Evolutionary conservation across 2,329 filamentous ascomycete species (phyloP), one percentile per base, ranked within the genome.

Genomic region (Paecilomyces sp.): DNA sequence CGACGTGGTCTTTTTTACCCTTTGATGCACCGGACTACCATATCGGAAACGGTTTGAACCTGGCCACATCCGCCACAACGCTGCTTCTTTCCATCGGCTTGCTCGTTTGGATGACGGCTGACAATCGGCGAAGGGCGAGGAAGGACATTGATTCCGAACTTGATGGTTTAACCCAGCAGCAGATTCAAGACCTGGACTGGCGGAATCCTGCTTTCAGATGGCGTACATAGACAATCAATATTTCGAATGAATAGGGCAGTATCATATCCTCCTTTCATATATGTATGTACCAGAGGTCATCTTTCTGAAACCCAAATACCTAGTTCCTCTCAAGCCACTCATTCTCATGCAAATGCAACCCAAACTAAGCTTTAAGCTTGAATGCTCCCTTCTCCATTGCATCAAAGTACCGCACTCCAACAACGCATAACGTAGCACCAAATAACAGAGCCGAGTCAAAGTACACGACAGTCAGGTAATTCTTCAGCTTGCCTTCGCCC

Each of bases 1-100:
- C 83, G 1, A 87, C 85, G 0, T 89, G 86, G 86, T 81, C 79
- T 1, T 89, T 87, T 72, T 66, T 89, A 15, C 81, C 82, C 0
- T 83, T 75, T 64, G 88, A 90, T 67, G 83, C 66, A 0, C 88
- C 88, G 0, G 73, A 90, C 60, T 91, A 85, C 66, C 85, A 79
- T 61, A 89, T 90, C 59, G 88, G 88, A 1, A 90, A 90, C 67
- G 88, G 88, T 0, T 70, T 91, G 36, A 91, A 91, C 68, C 67
- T 90, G 52, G 88, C 83, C 0, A 85, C 84, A 0, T 79, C 79
- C n/a, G 79, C 77, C n/a, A 75, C 75, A 1, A 84, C 84, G 1
- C 68, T 89, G 12, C 58, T 90, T 1, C 58, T 81, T 3, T 77
- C 78, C 4, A 77, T 80, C 0, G 56, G 66, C 0, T 69, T 87